Conservation (phyloP, 1,284 basidiomycete genomes). For the Cryptococcus amylolentus region DNA sequence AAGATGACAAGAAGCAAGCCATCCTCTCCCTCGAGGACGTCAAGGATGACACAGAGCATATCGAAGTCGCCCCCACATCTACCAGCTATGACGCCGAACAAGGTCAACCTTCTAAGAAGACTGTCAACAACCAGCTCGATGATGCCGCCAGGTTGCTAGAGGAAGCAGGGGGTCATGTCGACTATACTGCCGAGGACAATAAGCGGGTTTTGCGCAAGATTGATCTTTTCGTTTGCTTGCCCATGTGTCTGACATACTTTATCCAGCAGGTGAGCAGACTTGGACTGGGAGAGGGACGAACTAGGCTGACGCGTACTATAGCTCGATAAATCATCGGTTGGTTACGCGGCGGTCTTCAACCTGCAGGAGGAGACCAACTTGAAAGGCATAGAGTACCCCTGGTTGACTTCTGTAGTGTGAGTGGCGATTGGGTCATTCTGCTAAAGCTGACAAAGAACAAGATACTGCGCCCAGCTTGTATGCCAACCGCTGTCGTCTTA, state of each 20-base stretch:
- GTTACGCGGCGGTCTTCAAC: slow-evolving; percentile 46
- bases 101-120: not conserved
- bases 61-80: slow-evolving; percentile 5
- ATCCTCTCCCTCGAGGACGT: slow-evolving; percentile 10
- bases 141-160: slow-evolving; percentile 35
- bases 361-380: slow-evolving; percentile 21
- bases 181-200: slow-evolving; percentile 29
- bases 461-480: slow-evolving; percentile 39
- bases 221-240: slow-evolving; percentile 33
- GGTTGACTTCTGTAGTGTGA: slow-evolving; percentile 31
- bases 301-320: slow-evolving; percentile 17
- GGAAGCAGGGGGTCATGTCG: slow-evolving; percentile 32
- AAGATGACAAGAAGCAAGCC: not conserved
- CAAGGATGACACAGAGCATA: slow-evolving; percentile 11
- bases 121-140: slow-evolving; percentile 27
- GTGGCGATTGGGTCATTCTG: not conserved
- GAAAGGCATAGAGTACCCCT: slow-evolving; percentile 33
- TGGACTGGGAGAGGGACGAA: not conserved
- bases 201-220: slow-evolving; percentile 31
- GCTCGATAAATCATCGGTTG: slow-evolving; percentile 45
- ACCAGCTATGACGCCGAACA: slow-evolving; percentile 1
- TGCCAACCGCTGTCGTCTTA: slow-evolving; percentile 40
- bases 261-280: slow-evolving; percentile 23
- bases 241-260: slow-evolving; percentile 41
- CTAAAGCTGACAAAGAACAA: not conserved